Percentiles rank a stretch among this genome's conserved stretches.
These are phyloP conservation scores for Sugiyamaella boreocaroliniensis DNA, from an alignment of 805 yeast species.

Conservation along the genomic window DNA sequence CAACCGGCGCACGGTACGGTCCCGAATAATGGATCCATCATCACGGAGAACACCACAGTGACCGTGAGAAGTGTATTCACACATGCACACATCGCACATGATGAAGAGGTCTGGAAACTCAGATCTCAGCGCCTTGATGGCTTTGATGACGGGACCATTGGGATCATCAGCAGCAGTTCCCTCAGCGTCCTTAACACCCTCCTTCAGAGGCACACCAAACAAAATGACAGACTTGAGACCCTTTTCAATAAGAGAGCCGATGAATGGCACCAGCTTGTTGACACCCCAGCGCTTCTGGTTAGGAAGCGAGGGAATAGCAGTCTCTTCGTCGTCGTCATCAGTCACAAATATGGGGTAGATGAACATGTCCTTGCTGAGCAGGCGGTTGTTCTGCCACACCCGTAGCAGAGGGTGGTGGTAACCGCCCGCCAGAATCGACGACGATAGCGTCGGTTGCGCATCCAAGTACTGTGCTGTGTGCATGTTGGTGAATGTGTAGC, in stretches of 20 bases:
- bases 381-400: slow-evolving; percentile 86
- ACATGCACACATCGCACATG: slow-evolving; percentile 90
- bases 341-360: slow-evolving; percentile 87
- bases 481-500: not conserved
- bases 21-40: slow-evolving; percentile 79
- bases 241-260: slow-evolving; percentile 60
- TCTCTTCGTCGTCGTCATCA: slow-evolving; percentile 75
- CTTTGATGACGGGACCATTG: slow-evolving; percentile 84
- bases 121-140: slow-evolving; percentile 56
- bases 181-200: slow-evolving; percentile 65
- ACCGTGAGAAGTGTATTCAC: slow-evolving; percentile 97
- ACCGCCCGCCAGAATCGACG: slow-evolving; percentile 86
- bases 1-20: slow-evolving; percentile 65
- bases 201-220: slow-evolving; percentile 83
- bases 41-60: slow-evolving; percentile 90
- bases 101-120: slow-evolving; percentile 78
- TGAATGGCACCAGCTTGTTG: slow-evolving; percentile 68
- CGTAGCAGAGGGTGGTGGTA: slow-evolving; percentile 85
- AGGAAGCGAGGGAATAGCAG: slow-evolving; percentile 70
- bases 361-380: slow-evolving; percentile 78
- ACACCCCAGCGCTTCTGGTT: slow-evolving; percentile 83
- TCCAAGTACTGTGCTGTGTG: slow-evolving; percentile 57
- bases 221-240: slow-evolving; percentile 82
- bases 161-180: slow-evolving; percentile 96
- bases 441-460: slow-evolving; percentile 50